Base-by-base conservation (phyloP, 768 basidiomycete species). In the Amanita thiersii region DNA sequence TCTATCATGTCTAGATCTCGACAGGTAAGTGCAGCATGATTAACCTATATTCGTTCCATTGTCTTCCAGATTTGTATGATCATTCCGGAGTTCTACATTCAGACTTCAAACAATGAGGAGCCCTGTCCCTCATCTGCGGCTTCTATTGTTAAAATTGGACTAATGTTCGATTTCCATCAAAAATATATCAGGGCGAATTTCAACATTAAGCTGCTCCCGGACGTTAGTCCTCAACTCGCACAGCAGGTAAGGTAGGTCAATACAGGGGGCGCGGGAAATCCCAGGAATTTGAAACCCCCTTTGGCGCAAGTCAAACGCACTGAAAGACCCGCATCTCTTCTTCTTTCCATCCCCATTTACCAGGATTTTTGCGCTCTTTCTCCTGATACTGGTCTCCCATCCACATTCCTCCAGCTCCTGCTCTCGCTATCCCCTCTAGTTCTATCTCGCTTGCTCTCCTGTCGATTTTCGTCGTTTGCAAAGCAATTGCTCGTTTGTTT, bases 401-500 rank as follows among this genome's bases (percentile, higher is more conserved):
- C 35, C 25, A 26, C 43, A 29, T 40, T 42, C 25, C 45, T 42
- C 29, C 30, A 41, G 33, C 39, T 20, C 34, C 50, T 44, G 20
- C 46, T 30, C 35, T 61, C 56, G 61, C 61, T 64, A 52, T 66
- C 61, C 57, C 59, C 52, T 51, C 50, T 42, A 49, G 51, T 60
- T 57, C 45, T 60, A 48, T 55, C 56, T 55, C 51, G 42, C 50
- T 64, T 58, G 61, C 60, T 64, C 59, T 63, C 61, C 56, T 51
- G 60, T 64, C 56, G 51, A 55, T 56, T 46, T 47, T 62, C 60
- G 53, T 62, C 55, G 56, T 58, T 64, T 57, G 61, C 58, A 63
- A 48, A 47, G 40, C 55, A 55, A 54, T 60, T 61, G 40, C 57
- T 60, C 50, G 56, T 56, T 64, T 61, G 53, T 52, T 53, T 53